A percentile compares a stretch with the other conserved stretches of the same genome.
Evolutionary conservation across 495 filamentous ascomycete genomes (phyloP).

Genomic region (Parathielavia hyrcaniae): DNA sequence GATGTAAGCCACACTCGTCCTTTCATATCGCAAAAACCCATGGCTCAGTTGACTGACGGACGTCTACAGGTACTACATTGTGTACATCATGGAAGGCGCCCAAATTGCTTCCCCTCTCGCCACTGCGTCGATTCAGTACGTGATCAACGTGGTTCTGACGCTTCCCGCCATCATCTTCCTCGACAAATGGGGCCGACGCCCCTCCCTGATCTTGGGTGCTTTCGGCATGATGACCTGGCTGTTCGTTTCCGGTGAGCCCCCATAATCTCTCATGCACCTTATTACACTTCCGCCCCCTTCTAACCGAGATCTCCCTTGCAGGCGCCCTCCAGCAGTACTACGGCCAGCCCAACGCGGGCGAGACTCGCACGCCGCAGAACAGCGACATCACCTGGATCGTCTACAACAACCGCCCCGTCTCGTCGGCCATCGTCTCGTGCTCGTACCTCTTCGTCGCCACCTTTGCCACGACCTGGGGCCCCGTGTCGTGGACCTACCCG

Average conservation of each 20-base stretch:
- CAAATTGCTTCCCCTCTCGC: conserved; percentile 59
- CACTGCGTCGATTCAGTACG: conserved; percentile 69
- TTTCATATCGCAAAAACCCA: too few species aligned
- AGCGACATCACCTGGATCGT: conserved; percentile 55
- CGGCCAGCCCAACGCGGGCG: conserved; percentile 45
- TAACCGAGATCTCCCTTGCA: conserved; percentile 31
- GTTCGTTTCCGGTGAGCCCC: conserved; percentile 63
- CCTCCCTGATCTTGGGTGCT: conserved; percentile 66
- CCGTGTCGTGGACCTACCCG: conserved; percentile 75
- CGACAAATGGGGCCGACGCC: conserved; percentile 70
- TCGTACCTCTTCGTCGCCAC: conserved; percentile 71
- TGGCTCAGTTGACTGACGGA: background rate
- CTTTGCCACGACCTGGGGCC: conserved; percentile 72
- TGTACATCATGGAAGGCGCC: conserved; percentile 67
- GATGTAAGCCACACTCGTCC: conserved; percentile 34
- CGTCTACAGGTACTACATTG: conserved; percentile 56
- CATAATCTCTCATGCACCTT: conserved; percentile 15
- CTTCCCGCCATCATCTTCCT: conserved; percentile 68
- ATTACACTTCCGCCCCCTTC: conserved; percentile 42
- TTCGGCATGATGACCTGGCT: conserved; percentile 66
- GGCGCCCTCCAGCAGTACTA: conserved; percentile 55
- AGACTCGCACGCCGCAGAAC: conserved; percentile 29
- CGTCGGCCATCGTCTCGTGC: conserved; percentile 54
- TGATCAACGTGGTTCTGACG: conserved; percentile 61
- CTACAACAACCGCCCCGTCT: conserved; percentile 42